Percentiles rank a stretch among this genome's conserved stretches.
Evolutionary conservation across 139 green algal genomes (phyloP).

Genomic region (Medakamo hakoo): DNA sequence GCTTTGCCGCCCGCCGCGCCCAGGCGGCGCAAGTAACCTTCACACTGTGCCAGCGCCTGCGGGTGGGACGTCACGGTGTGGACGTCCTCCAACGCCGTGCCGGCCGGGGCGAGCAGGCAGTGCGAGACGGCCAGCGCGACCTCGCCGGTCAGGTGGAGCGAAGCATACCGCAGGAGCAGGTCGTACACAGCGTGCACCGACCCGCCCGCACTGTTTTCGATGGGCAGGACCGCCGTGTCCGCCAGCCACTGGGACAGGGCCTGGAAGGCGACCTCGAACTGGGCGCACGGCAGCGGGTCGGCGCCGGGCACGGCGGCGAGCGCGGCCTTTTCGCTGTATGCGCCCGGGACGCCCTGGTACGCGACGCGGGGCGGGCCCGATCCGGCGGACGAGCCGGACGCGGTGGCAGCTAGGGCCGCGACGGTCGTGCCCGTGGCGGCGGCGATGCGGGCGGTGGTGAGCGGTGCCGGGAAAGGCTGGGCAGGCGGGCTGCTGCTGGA

Average conservation of each 20-base stretch:
- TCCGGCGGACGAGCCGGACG: background rate
- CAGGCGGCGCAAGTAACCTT: constrained; percentile 51
- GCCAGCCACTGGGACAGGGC: constrained; percentile 39
- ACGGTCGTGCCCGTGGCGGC: background rate
- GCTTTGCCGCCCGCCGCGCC: no score
- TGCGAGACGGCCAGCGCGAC: constrained; percentile 70
- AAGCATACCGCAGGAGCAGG: constrained; percentile 62
- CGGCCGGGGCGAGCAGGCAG: constrained; percentile 86
- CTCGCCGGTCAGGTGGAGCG: constrained; percentile 80
- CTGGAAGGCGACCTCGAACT: constrained; percentile 93
- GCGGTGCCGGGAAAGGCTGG: background rate
- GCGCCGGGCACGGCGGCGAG: constrained; percentile 57
- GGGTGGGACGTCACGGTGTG: constrained; percentile 76
- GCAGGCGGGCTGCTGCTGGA: no score
- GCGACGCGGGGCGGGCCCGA: constrained; percentile 19
- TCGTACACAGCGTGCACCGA: constrained; percentile 79
- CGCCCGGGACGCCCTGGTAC: constrained; percentile 83
- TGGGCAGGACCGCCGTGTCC: constrained; percentile 54
- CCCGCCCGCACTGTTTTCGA: constrained; percentile 72
- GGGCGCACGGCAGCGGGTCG: constrained; percentile 72
- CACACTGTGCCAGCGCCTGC: constrained; percentile 52
- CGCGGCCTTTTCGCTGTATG: constrained; percentile 85
- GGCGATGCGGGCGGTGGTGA: no score
- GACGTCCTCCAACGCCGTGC: constrained; percentile 54
- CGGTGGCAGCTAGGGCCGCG: background rate